Evolutionary conservation across 1,139 yeast species (phyloP).

Genomic region (Scheffersomyces parashehatae): DNA sequence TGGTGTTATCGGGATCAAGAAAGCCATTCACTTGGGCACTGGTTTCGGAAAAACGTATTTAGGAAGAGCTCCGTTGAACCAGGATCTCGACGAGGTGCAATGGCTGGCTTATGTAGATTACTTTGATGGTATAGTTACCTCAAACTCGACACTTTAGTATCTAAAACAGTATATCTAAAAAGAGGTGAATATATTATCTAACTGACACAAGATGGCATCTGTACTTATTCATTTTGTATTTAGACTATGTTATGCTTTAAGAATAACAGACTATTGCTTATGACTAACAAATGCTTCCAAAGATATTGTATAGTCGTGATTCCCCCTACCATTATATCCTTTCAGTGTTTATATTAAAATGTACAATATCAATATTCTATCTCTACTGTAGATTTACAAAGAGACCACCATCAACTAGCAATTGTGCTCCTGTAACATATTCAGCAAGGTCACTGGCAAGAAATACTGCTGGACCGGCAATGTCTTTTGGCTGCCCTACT

Average conservation of each 20-base stretch:
- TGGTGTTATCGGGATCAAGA: slow-evolving; percentile 27
- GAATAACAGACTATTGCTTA: no score
- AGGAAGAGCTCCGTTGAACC: slow-evolving; percentile 18
- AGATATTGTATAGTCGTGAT: no score
- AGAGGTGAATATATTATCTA: no score
- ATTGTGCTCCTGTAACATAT: slow-evolving; percentile 46
- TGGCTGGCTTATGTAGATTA: slow-evolving; percentile 2
- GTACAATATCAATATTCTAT: background rate
- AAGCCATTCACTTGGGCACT: slow-evolving; percentile 30
- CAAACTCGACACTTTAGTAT: background rate
- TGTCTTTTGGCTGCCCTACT: slow-evolving; percentile 42
- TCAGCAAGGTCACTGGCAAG: slow-evolving; percentile 44
- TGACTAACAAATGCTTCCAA: no score
- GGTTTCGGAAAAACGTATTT: slow-evolving; percentile 38
- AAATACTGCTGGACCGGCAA: slow-evolving; percentile 50
- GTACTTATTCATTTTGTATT: no score
- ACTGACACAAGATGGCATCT: no score
- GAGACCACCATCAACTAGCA: slow-evolving; percentile 50
- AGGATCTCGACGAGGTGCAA: slow-evolving; percentile 6
- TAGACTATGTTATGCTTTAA: no score
- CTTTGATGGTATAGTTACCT: background rate
- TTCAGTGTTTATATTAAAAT: background rate
- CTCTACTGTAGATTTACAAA: slow-evolving; percentile 18
- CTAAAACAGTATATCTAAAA: background rate
- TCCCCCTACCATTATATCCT: no score